These are phyloP conservation scores for Lasiosphaeris hirsuta DNA, from an alignment of 495 filamentous ascomycete species.

Conservation along the genomic window DNA sequence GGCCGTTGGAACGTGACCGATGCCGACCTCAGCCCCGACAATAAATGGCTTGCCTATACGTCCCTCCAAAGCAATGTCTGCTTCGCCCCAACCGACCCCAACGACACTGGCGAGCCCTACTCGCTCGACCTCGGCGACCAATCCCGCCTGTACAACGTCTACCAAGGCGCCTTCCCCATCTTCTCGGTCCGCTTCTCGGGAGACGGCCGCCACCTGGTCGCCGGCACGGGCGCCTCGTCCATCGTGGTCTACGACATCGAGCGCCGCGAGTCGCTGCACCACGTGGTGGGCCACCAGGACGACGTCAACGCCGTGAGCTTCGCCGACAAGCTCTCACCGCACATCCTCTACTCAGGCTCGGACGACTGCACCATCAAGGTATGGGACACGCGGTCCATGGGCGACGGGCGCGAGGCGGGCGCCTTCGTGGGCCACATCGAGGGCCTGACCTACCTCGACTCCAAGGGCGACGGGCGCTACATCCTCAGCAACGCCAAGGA, in stretches of 20 bases:
- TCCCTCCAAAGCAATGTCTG: constrained; percentile 80
- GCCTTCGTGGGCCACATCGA: constrained; percentile 94
- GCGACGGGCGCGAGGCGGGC: constrained; percentile 80
- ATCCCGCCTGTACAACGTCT: constrained; percentile 14
- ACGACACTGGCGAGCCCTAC: constrained; percentile 70
- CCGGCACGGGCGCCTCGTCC: constrained; percentile 72
- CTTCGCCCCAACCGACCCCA: constrained; percentile 81
- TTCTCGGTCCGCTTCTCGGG: constrained; percentile 93
- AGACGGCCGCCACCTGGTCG: constrained; percentile 87
- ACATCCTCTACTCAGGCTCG: constrained; percentile 94
- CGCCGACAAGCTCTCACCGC: constrained; percentile 81
- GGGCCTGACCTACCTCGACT: constrained; percentile 92
- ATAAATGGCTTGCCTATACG: constrained; percentile 82
- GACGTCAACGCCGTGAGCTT: constrained; percentile 98
- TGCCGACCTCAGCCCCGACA: constrained; percentile 87
- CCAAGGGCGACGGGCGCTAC: constrained; percentile 93
- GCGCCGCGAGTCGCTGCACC: constrained; percentile 65
- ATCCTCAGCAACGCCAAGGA: constrained; percentile 94
- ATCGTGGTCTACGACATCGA: constrained; percentile 96
- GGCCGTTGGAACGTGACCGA: constrained; percentile 97
- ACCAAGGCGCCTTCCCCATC: constrained; percentile 56
- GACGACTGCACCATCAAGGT: constrained; percentile 94
- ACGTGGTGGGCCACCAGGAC: constrained; percentile 72
- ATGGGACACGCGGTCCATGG: constrained; percentile 92
- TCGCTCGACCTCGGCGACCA: constrained; percentile 64